Evolutionary conservation across 257 asterid species (phyloP), one percentile per base, ranked within the genome.

Genomic region (Solanum clarkiae): DNA sequence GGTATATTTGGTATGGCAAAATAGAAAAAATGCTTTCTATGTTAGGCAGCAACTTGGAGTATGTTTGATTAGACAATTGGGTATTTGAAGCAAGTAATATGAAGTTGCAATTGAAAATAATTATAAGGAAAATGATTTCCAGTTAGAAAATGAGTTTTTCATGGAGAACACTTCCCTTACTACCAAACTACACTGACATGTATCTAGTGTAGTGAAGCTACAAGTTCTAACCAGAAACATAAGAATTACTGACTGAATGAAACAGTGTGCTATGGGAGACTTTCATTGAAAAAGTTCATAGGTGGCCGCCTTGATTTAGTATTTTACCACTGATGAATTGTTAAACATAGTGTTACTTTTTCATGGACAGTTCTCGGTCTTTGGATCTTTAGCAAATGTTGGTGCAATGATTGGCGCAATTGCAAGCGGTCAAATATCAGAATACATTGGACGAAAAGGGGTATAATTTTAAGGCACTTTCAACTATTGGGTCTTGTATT

Each of bases 321-420:
- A 40, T 55, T 40, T 57, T 10, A 29, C 45, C 8, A 17, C n/a
- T 55, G 44, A 56, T 51, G 62, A 69, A n/a, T 54, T 75, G 68
- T 62, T 55, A 57, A 29, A 29, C 47, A 75, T 29, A 13, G 42
- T 40, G 40, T 24, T 55, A 44, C 16, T n/a, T 20, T 85, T 82
- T 15, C 24, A 80, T 82, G 87, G 59, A 24, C 85, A 95, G 98
- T 95, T 91, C 87, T 95, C 98, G 9, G 66, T 94, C 26, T 95
- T 95, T 90, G 99, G 99, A 79, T 95, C 99, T 22, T 92, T 95
- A 81, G 91, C 99, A 80, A 95, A 95, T 88, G 91, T 94, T 69
- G 99, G 99, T 79, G 99, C 99, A 80, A 94, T 95, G 98, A 94
- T 95, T 66, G 99, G 98, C 16, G 97, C 99, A 32, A 92, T 95